Conservation (phyloP, 2,329 filamentous ascomycete genomes). For the Fusarium virguliforme region DNA sequence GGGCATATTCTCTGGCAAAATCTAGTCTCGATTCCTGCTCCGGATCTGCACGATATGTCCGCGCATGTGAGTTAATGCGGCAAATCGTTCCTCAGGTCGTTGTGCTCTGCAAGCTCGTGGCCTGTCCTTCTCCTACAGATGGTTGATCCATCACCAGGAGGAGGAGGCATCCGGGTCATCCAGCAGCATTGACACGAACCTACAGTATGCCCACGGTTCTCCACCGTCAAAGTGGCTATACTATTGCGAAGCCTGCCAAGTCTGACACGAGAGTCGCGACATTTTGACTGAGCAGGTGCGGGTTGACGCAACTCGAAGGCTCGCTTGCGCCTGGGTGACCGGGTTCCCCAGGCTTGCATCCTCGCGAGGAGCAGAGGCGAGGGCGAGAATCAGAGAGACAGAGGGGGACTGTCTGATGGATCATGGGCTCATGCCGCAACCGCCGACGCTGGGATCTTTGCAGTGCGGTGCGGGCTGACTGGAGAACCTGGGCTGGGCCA, state of each 20-base stretch:
- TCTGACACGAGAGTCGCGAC: constrained; percentile 15
- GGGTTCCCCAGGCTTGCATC: constrained; percentile 37
- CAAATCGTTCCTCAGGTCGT: constrained; percentile 42
- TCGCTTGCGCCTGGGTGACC: constrained; percentile 19
- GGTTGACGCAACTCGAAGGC: constrained; percentile 24
- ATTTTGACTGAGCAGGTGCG: constrained; percentile 14
- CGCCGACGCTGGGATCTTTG: constrained; percentile 24
- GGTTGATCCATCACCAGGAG: constrained; percentile 31
- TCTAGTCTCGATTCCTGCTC: constrained; percentile 44
- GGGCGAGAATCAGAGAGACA: constrained; percentile 10
- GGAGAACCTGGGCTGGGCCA: constrained; percentile 18
- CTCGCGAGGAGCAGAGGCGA: constrained; percentile 15
- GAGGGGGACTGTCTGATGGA: constrained; percentile 13
- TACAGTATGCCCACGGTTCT: constrained; percentile 16
- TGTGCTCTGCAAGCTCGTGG: constrained; percentile 31
- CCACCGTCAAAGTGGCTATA: constrained; percentile 3
- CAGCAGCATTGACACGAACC: background rate
- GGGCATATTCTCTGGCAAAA: constrained; percentile 17
- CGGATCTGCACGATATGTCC: constrained; percentile 48
- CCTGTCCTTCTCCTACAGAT: constrained; percentile 21
- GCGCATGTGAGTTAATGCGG: constrained; percentile 44
- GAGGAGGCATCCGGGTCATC: constrained; percentile 9
- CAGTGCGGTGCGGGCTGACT: constrained; percentile 7
- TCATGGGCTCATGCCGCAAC: constrained; percentile 23
- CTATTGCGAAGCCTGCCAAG: constrained; percentile 7